Base-by-base conservation (phyloP, 2,329 filamentous ascomycete genomes). In the Penicillium hesseltinei region DNA sequence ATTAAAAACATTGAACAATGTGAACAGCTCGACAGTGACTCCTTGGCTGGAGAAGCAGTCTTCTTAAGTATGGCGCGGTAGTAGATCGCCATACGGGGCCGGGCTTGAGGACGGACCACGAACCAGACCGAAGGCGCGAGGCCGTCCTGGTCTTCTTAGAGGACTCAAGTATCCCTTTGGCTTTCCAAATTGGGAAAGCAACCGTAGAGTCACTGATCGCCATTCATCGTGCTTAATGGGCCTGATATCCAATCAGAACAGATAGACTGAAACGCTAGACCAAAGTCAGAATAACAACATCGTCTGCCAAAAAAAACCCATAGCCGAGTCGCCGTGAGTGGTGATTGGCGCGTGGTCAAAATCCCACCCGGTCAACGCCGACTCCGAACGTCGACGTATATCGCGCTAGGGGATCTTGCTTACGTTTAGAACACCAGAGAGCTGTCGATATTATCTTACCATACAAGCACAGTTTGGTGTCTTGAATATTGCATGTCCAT, bases 271-370 rank as follows among this genome's bases (percentile, higher is more conserved):
- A 36, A 13, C 33, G 6, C 33, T 36, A 36, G 15, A 17, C 33
- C 5, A 5, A 36, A 36, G 5, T 36, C 9, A 5, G 33, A 36
- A 36, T 17, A 36, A 5, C 15, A 17, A 38, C 17, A 38, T 38
- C 10, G 4, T n/a, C 7, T 2, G 2, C 8, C n/a, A 4, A 1
- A 19, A 4, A 1, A 19, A 11, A 10, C 9, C 4, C 8, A n/a
- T 3, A 38, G 7, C n/a, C 4, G 0, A 19, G 36, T n/a, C 4
- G 35, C 35, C 4, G 4, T 38, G 35, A n/a, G 8, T 19, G 17
- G 17, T 38, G 17, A 38, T n/a, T 38, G 17, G 35, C 10, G 35
- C 17, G 8, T 38, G 17, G 19, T 23, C 36, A 8, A 4, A 19
- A n/a, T 38, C 4, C 36, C n/a, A 38, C 23, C 23, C 3, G 23